Percentiles rank a stretch among this genome's conserved stretches.
Conservation (phyloP, 305 asterid species). For the Fraxinus xanthoxyloides region DNA sequence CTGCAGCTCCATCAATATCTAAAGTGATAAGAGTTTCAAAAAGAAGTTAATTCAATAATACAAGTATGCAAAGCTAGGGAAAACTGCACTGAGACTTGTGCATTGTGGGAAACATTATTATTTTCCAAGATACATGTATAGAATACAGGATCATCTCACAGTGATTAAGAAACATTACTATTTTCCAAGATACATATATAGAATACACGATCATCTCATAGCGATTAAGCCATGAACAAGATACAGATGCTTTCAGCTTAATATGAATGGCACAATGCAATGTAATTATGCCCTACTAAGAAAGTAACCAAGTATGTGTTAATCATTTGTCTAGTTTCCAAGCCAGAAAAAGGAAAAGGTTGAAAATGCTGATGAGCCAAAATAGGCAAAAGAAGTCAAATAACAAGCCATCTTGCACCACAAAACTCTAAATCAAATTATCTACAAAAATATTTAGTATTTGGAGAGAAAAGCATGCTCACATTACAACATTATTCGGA, state of each 20-base stretch:
- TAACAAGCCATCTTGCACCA: neutral
- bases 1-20: slow-evolving; percentile 75
- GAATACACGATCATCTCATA: neutral
- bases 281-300: neutral
- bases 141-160: neutral
- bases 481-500: neutral
- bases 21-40: slow-evolving; percentile 19
- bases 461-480: neutral
- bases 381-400: neutral
- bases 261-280: neutral
- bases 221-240: neutral
- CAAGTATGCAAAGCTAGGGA: slow-evolving; percentile 1
- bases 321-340: neutral
- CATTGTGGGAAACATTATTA: neutral
- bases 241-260: neutral
- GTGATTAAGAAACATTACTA: neutral
- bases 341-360: neutral
- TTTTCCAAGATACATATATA: neutral
- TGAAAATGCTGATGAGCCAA: neutral
- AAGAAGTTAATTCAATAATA: neutral
- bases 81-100: neutral
- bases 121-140: neutral
- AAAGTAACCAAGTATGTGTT: neutral
- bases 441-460: neutral
- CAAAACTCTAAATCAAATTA: neutral